A percentile compares a stretch with the other conserved stretches of the same genome.
Conservation (phyloP, 768 basidiomycete species). For the Ephemerocybe angulata region DNA sequence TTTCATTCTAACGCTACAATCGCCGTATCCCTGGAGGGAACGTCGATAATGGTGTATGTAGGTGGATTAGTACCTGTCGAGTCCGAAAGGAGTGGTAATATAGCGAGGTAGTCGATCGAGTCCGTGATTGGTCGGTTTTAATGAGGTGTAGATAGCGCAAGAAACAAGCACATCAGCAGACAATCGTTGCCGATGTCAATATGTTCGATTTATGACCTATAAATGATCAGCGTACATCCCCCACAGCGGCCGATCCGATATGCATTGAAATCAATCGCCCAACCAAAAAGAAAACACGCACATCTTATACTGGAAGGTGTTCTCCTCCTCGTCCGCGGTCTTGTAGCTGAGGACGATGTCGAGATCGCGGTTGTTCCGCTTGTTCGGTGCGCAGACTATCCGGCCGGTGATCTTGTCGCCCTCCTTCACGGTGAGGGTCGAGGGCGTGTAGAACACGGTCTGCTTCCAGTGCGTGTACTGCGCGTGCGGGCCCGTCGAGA, state of each 20-base stretch:
- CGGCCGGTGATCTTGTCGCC: conserved; percentile 72
- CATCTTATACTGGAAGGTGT: conserved; percentile 74
- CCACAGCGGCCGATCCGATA: background rate
- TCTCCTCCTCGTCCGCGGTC: conserved; percentile 32
- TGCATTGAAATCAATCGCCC: conserved; percentile 13
- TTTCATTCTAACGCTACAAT: background rate
- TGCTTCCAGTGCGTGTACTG: conserved; percentile 97
- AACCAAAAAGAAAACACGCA: conserved; percentile 48
- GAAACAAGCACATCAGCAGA: no score
- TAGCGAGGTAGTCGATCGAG: no score
- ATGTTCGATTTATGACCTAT: no score
- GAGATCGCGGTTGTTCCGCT: conserved; percentile 90
- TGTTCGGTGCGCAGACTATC: conserved; percentile 82
- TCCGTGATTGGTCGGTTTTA: no score
- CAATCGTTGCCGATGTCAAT: no score
- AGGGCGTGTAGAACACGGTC: conserved; percentile 96
- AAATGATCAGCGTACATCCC: background rate
- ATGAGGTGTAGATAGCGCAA: no score
- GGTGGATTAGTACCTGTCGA: background rate
- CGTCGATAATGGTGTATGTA: background rate
- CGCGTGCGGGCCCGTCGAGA: conserved; percentile 97
- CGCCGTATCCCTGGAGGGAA: background rate
- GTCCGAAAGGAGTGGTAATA: no score
- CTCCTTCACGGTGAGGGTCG: conserved; percentile 63
- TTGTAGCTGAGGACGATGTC: conserved; percentile 84